Evolutionary conservation across 371 early-diverging fungal genomes (phyloP), one percentile per base, ranked within the genome.

Genomic region (Actinomortierella wolfii): DNA sequence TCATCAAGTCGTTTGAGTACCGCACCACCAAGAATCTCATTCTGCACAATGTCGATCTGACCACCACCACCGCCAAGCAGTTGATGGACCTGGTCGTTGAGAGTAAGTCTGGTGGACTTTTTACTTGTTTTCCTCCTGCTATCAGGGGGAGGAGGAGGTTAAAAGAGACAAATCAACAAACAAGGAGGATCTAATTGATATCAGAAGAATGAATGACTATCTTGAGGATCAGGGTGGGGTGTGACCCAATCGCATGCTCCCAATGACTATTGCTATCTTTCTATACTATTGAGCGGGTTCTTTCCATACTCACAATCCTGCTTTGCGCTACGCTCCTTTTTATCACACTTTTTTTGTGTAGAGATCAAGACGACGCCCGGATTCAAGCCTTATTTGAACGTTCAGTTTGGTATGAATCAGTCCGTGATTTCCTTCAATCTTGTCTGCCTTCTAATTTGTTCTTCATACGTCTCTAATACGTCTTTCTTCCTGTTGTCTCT

Each of bases 1-100:
- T 93, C 52, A 94, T 96, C 71, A 93, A 92, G 71, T 91, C 87
- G 40, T 94, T 96, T 69, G 94, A 94, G 68, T 95, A 91, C 80
- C 86, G 95, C 54, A 93, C 93, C 0, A 81, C 87, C 75, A 92
- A 91, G 65, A 94, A 91, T 76, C 71, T 94, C 55, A 81, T 96
- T 34, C 78, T 96, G 28, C 85, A 85, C 53, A 82, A 91, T 48
- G 64, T 91, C 21, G 85, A 94, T 56, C 79, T 89, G 41, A 83
- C 84, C 17, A 59, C 77, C 13, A 87, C 85, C 28, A 94, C 93
- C 0, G 85, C 89, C 18, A 86, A 79, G 4, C 84, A 91, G 41
- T 81, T 96, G 56, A 88, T 87, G 66, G 80, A 76, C 21, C 29
- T 86, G 13, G 81, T 90, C 43, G 69, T 74, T 46, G 83, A 91